A percentile compares a stretch with the other conserved stretches of the same genome.
Evolutionary conservation across 352 stramenopile species (phyloP).

Genomic region (Peronospora belbahrii): DNA sequence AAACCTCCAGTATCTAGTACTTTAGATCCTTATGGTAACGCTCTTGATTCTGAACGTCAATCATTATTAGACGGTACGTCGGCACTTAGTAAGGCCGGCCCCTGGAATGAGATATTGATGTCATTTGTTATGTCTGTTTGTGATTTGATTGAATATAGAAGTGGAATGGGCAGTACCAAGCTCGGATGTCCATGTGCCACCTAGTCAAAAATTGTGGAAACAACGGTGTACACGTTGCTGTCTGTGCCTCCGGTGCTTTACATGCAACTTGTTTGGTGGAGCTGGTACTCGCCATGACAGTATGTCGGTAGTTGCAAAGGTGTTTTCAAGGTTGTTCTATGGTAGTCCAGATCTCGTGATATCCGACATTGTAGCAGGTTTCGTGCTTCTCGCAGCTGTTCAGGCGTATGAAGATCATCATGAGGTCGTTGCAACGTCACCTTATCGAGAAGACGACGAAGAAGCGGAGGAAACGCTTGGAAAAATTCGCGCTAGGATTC

Average conservation of each 20-base stretch:
- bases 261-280: constrained; percentile 82
- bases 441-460: constrained; percentile 25
- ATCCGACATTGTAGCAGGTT: constrained; percentile 81
- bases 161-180: constrained; percentile 50
- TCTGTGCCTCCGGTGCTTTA: constrained; percentile 74
- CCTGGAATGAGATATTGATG: background rate
- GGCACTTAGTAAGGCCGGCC: background rate
- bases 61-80: constrained; percentile 68
- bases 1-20: constrained; percentile 13
- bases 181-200: constrained; percentile 78
- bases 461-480: constrained; percentile 39
- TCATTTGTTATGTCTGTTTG: background rate
- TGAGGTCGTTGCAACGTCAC: constrained; percentile 26
- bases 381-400: constrained; percentile 71
- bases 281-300: constrained; percentile 78
- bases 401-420: constrained; percentile 65
- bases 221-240: constrained; percentile 70
- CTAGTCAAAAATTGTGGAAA: constrained; percentile 64
- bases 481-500: constrained; percentile 43
- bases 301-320: constrained; percentile 83
- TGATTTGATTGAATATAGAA: constrained; percentile 28
- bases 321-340: constrained; percentile 81
- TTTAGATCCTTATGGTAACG: constrained; percentile 57
- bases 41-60: constrained; percentile 62
- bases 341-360: constrained; percentile 82